A percentile compares a stretch with the other conserved stretches of the same genome.
These are phyloP conservation scores for Dioszegia aurantiaca DNA, from an alignment of 768 basidiomycete genomes.

Conservation along the genomic window DNA sequence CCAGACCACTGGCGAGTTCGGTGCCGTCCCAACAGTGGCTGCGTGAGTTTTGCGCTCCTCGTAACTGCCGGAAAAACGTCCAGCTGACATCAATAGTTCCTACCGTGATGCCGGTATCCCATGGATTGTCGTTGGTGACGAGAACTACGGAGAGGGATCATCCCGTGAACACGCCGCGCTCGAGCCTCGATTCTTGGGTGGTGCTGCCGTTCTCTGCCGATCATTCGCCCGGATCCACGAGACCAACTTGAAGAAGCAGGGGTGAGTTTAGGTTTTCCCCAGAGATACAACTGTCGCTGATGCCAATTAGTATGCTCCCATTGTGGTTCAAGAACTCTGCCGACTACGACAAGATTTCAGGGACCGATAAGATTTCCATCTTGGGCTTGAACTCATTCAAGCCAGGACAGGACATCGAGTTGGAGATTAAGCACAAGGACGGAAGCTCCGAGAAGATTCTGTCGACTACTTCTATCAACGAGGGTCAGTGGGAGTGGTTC, in stretches of 20 bases:
- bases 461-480: conserved; percentile 91
- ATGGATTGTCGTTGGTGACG: conserved; percentile 90
- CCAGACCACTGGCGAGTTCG: conserved; percentile 80
- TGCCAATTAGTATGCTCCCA: conserved; percentile 67
- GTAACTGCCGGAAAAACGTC: not conserved
- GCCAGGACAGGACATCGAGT: conserved; percentile 85
- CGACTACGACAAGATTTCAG: conserved; percentile 89
- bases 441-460: conserved; percentile 71
- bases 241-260: conserved; percentile 82
- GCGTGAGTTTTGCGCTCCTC: conserved; percentile 52
- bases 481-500: conserved; percentile 97
- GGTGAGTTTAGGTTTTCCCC: conserved; percentile 42
- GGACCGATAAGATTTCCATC: conserved; percentile 84
- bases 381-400: conserved; percentile 82
- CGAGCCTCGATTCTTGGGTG: conserved; percentile 55
- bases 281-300: not conserved
- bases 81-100: conserved; percentile 47
- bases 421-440: conserved; percentile 76
- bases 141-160: conserved; percentile 93
- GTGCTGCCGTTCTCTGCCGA: conserved; percentile 90
- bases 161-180: conserved; percentile 86
- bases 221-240: conserved; percentile 96
- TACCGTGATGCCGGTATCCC: conserved; percentile 88
- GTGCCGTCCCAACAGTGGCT: conserved; percentile 76
- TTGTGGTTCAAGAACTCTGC: conserved; percentile 86